phyloP scores from a whole-genome alignment of 2,329 filamentous ascomycete genomes.

The Chrysosporium queenslandicum region DNA sequence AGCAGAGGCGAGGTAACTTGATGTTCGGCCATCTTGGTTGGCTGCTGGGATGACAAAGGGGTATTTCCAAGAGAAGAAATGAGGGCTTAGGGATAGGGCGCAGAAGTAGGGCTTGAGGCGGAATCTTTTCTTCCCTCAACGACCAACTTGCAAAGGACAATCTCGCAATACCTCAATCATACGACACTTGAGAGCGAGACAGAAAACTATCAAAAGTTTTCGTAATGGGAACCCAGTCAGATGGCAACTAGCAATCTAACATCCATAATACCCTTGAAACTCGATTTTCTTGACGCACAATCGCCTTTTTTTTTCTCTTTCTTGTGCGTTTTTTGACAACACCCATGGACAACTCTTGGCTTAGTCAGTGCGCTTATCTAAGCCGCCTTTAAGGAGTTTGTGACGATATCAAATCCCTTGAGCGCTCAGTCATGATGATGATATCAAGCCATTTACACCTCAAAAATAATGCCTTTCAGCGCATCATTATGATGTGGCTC shows the following conservation, averaged over 20 bases:
- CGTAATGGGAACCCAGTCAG: neutral
- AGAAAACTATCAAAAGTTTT: neutral
- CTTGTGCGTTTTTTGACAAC: neutral
- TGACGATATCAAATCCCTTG: too few species aligned
- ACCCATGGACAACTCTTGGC: neutral
- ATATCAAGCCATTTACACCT: too few species aligned
- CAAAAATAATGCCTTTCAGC: too few species aligned
- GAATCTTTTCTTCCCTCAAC: constrained; percentile 9
- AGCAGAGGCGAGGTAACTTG: neutral
- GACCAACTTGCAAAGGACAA: neutral
- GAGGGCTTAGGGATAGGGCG: constrained; percentile 42
- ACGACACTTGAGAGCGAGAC: neutral
- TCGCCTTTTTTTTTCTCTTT: neutral
- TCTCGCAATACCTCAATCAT: neutral
- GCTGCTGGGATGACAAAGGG: constrained; percentile 11
- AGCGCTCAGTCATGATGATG: too few species aligned
- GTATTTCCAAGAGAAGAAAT: constrained; percentile 39
- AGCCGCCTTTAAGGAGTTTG: neutral
- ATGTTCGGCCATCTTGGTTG: constrained; percentile 3
- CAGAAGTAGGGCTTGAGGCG: constrained; percentile 34
- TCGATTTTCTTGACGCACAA: neutral
- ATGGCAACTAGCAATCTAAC: neutral
- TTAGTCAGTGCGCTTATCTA: neutral
- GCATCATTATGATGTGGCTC: too few species aligned
- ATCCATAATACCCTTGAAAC: neutral